Conservation (phyloP, 352 stramenopile species). For the Pythium dissotocum region DNA sequence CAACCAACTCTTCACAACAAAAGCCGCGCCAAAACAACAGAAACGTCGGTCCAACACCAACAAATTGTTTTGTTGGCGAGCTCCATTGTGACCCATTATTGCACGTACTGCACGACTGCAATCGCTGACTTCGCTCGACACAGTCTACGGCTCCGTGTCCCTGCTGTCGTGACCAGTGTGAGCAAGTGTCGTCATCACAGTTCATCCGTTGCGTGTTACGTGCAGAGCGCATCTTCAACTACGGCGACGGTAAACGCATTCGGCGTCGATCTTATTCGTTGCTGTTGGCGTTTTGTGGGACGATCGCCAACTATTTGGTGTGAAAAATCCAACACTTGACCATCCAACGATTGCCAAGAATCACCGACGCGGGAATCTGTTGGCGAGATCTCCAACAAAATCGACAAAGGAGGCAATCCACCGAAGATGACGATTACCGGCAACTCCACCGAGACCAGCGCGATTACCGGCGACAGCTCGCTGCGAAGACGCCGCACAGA, state of each 20-base stretch:
- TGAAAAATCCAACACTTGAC: no score
- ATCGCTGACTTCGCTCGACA: neutral
- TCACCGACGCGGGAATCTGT: neutral
- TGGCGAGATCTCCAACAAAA: neutral
- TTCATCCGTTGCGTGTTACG: neutral
- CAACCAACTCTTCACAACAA: slow-evolving; percentile 12
- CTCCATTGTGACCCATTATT: neutral
- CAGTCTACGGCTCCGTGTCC: neutral
- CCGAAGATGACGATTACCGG: slow-evolving; percentile 1
- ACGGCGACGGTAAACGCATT: neutral
- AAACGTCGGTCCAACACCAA: slow-evolving; percentile 5
- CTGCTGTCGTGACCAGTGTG: neutral
- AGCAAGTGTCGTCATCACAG: neutral
- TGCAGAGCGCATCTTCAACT: neutral
- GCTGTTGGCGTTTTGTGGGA: neutral
- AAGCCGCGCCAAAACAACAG: slow-evolving; percentile 30
- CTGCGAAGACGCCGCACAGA: slow-evolving; percentile 19
- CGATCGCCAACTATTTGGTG: neutral
- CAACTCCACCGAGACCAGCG: neutral
- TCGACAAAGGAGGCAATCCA: neutral
- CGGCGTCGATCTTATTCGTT: slow-evolving; percentile 6
- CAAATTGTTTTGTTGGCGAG: slow-evolving; percentile 2
- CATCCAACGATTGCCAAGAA: no score
- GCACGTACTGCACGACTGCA: neutral
- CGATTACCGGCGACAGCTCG: slow-evolving; percentile 5